Base-by-base conservation (phyloP, 208 protist genomes). In the Acanthamoeba healyi region DNA sequence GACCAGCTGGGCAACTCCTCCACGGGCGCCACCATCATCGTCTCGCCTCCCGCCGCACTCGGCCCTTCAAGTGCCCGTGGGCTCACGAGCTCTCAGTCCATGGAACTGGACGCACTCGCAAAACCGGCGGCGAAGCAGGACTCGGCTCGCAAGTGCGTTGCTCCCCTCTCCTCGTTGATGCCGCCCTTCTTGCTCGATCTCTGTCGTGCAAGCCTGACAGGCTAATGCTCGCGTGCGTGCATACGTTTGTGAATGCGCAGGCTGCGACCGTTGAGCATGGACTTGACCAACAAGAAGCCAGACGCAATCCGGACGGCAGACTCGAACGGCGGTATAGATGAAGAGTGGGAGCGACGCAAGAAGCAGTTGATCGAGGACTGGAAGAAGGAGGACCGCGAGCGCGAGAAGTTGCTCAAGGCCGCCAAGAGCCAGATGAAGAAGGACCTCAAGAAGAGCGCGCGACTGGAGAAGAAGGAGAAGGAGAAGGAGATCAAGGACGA, bases 381-480 rank as follows among this genome's bases (percentile, higher is more conserved):
- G 61, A 32, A 36, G 29, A 70, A 70, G 61, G 61, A 70, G 29
- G 61, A 70, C 29, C 61, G 61, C 61, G 61, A 70, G 29, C 26
- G 32, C 29, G 61, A 70, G 61, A 70, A 70, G 61, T 29, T 70
- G 29, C 61, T 70, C 29, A 70, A 70, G 61, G 61, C 32, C 12
- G 61, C 61, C 61, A 70, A 38, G 61, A 70, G 12, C 29, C 61
- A 70, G 32, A 70, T 70, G 61, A 70, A 70, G 61, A 70, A 70
- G 61, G 61, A 70, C 29, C 61, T 38, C 10, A 70, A 70, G 32
- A 70, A 70, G 15, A 32, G 61, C 61, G 61, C 26, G 29, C 6
- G 17, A 29, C 61, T 22, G 29, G 61, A 70, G 61, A 70, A 70
- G 61, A 32, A 70, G 61, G 61, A 70, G 24, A 61, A 70, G 61